These are phyloP conservation scores for Neonothopanus nambi DNA, from an alignment of 1,284 basidiomycete species.

Conservation along the genomic window DNA sequence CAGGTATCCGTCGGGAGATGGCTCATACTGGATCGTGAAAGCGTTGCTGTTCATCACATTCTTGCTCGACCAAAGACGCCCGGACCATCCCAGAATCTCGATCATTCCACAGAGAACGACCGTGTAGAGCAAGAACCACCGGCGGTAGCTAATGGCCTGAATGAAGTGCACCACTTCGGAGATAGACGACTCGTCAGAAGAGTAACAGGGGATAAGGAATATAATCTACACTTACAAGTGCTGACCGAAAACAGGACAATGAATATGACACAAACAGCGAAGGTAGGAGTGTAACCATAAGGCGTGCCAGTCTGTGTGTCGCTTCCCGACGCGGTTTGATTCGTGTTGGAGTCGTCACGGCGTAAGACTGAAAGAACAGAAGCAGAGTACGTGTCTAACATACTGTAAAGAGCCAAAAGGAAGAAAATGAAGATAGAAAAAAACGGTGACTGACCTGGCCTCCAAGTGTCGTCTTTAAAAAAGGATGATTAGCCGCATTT, in stretches of 20 bases:
- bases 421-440: background rate
- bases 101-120: constrained; percentile 6
- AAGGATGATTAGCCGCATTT: too few species aligned
- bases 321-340: background rate
- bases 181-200: background rate
- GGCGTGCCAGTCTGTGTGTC: background rate
- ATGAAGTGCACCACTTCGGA: background rate
- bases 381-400: constrained; percentile 1
- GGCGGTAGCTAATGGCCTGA: background rate
- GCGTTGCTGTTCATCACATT: background rate
- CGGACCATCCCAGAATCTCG: constrained; percentile 2
- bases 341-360: background rate
- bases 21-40: background rate
- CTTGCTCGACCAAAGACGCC: constrained; percentile 2
- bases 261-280: background rate
- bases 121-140: constrained; percentile 8
- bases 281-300: constrained; percentile 5
- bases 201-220: background rate
- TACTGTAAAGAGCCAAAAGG: background rate
- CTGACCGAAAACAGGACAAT: background rate
- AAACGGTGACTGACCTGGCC: background rate
- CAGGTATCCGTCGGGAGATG: background rate
- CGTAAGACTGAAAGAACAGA: background rate
- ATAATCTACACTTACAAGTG: background rate
- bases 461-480: too few species aligned